Conservation (phyloP, 495 filamentous ascomycete genomes). For the Talaromyces proteolyticus region DNA sequence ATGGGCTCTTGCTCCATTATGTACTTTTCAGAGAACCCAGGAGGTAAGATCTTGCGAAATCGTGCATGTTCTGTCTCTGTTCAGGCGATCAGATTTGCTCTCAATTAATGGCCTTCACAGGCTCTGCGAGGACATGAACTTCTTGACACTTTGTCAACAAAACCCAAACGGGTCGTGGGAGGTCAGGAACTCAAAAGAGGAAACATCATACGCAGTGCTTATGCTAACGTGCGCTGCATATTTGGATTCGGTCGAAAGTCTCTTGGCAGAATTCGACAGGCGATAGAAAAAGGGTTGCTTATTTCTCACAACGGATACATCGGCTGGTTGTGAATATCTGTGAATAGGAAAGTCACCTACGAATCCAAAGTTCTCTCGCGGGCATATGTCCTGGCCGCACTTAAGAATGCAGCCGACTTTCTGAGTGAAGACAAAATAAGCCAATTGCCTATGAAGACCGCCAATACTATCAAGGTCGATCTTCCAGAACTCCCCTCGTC, state of each 20-base stretch:
- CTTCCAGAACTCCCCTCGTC: no score
- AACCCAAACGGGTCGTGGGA: conserved; percentile 24
- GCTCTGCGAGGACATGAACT: no score
- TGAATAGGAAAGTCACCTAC: conserved; percentile 39
- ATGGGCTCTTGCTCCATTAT: no score
- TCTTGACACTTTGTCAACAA: no score
- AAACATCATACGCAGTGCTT: conserved; percentile 17
- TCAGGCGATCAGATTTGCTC: no score
- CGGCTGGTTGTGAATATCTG: conserved; percentile 8
- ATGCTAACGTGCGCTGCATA: conserved; percentile 11
- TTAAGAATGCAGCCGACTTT: conserved; percentile 5
- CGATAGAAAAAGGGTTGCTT: conserved; percentile 7
- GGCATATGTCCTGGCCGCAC: conserved; percentile 27
- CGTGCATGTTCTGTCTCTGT: no score
- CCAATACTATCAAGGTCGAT: no score
- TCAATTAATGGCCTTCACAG: no score
- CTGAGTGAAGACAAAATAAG: no score
- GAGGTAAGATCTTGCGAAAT: no score
- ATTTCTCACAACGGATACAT: conserved; percentile 3
- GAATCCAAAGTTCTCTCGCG: conserved; percentile 18
- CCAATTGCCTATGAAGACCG: no score
- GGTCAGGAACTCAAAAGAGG: conserved; percentile 13
- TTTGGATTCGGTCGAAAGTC: conserved; percentile 7
- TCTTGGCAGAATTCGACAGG: conserved; percentile 8
- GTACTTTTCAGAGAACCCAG: no score